These are phyloP conservation scores for Ormosia emarginata DNA, from an alignment of 306 rosid genomes.

Conservation along the genomic window DNA sequence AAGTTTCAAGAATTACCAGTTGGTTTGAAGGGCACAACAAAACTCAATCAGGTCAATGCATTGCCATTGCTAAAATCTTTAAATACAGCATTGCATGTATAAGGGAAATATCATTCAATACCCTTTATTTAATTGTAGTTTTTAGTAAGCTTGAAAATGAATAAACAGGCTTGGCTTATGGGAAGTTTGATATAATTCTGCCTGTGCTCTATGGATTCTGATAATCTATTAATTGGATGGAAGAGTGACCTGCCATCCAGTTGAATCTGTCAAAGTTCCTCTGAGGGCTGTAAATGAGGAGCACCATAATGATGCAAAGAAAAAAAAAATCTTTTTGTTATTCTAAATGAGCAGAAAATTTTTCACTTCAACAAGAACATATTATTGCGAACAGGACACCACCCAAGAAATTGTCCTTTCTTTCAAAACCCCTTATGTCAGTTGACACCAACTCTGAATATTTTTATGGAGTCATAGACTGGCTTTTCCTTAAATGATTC, in stretches of 20 bases:
- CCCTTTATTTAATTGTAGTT: conserved; percentile 1
- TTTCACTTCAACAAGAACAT: not conserved
- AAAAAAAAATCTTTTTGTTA: not conserved
- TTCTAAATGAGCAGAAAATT: conserved; percentile 1
- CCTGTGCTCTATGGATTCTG: not conserved
- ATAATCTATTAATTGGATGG: conserved; percentile 8
- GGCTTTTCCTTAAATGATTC: not conserved
- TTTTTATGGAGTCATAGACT: not conserved
- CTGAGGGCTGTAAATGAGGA: conserved; percentile 15
- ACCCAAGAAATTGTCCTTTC: not conserved
- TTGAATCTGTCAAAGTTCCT: not conserved
- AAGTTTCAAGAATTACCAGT: conserved; percentile 86
- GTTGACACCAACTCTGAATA: not conserved
- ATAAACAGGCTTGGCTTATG: not conserved
- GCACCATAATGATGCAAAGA: not conserved
- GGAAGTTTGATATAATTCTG: not conserved
- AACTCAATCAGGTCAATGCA: conserved; percentile 63
- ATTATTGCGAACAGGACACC: not conserved
- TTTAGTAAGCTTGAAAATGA: conserved; percentile 24
- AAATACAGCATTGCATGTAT: conserved; percentile 16
- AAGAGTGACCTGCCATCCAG: not conserved
- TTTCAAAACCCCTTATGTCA: not conserved
- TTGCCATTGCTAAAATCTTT: conserved; percentile 25
- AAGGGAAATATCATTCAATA: not conserved
- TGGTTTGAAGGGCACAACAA: conserved; percentile 48